phyloP scores from a whole-genome alignment of 2,329 filamentous ascomycete genomes.

The Colletotrichum neosansevieriae region DNA sequence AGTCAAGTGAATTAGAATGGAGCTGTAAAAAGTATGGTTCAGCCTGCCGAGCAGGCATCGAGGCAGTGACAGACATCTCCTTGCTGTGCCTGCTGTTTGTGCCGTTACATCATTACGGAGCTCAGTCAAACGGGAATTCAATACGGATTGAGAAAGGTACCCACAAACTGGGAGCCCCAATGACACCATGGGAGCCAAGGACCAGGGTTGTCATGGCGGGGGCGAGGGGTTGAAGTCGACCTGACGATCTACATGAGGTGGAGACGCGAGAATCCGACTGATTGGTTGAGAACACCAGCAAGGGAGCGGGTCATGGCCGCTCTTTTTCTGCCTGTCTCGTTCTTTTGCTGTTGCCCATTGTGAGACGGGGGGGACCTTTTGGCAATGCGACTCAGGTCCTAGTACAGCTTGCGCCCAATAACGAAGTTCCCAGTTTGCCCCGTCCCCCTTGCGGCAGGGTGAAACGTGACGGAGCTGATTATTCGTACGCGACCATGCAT shows the following conservation, averaged over 20 bases:
- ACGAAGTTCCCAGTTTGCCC: not conserved
- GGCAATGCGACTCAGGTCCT: not conserved
- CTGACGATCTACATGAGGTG: constrained; percentile 38
- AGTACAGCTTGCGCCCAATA: not conserved
- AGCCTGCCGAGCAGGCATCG: not conserved
- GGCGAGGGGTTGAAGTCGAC: constrained; percentile 16
- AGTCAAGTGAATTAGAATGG: constrained; percentile 21
- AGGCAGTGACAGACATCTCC: not conserved
- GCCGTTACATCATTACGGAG: constrained; percentile 28
- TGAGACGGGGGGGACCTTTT: not conserved
- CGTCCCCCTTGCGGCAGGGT: constrained; percentile 8
- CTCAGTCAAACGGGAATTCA: constrained; percentile 8
- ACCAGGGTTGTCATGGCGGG: constrained; percentile 18
- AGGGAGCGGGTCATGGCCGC: constrained; percentile 13
- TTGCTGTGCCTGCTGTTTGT: not conserved
- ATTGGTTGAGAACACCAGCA: not conserved
- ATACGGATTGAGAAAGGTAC: constrained; percentile 4
- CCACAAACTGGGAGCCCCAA: constrained; percentile 10
- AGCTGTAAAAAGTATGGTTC: not conserved
- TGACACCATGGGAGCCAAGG: constrained; percentile 29
- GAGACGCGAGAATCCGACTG: not conserved
- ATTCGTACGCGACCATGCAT: not conserved
- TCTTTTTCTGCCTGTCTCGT: not conserved
- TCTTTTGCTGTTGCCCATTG: not conserved
- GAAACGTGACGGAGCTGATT: not conserved